phyloP scores from a whole-genome alignment of 768 basidiomycete species.

The Agrocybe pediades region DNA sequence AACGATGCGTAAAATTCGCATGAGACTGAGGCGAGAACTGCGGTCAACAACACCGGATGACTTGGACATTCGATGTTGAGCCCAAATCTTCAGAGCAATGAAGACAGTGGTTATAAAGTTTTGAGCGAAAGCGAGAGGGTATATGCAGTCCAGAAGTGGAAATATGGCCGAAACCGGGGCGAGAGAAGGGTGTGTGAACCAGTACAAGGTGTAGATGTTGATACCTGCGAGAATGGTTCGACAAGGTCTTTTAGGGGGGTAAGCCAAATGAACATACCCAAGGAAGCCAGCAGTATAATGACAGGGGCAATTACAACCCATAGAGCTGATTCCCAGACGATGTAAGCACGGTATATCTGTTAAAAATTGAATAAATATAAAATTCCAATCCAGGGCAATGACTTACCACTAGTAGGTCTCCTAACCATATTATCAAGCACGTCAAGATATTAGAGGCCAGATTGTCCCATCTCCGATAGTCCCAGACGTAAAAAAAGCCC shows the following conservation, averaged over 20 bases:
- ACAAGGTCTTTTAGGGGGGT: background rate
- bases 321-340: constrained; percentile 25
- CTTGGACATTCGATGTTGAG: constrained; percentile 23
- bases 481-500: constrained; percentile 20
- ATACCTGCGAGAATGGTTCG: constrained; percentile 10
- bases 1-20: constrained; percentile 19
- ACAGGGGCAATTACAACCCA: constrained; percentile 23
- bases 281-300: constrained; percentile 20
- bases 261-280: constrained; percentile 15
- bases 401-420: constrained; percentile 24
- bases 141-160: constrained; percentile 21
- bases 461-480: constrained; percentile 27
- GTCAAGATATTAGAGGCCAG: constrained; percentile 20
- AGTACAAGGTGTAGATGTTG: constrained; percentile 23
- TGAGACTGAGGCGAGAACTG: constrained; percentile 11
- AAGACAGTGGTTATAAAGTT: constrained; percentile 30
- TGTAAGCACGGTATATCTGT: constrained; percentile 31
- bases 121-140: constrained; percentile 26
- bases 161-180: constrained; percentile 6
- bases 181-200: constrained; percentile 23
- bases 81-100: constrained; percentile 28
- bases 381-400: background rate
- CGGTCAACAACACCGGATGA: constrained; percentile 19
- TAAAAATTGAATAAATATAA: background rate
- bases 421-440: constrained; percentile 29